Conservation (phyloP, 2,329 filamentous ascomycete species). For the Amylocarpus encephaloides region DNA sequence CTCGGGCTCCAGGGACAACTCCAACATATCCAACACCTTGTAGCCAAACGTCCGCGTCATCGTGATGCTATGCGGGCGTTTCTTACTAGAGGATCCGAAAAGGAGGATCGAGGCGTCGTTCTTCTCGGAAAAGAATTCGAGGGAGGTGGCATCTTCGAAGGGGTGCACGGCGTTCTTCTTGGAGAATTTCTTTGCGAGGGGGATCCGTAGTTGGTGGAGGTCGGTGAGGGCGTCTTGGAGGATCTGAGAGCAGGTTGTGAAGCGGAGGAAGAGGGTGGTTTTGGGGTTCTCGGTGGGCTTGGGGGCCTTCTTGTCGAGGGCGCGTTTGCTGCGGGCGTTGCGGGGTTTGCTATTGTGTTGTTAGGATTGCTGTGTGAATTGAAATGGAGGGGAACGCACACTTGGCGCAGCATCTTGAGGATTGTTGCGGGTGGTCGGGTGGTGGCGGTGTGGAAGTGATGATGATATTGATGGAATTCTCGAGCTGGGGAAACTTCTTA, state of each 20-base stretch:
- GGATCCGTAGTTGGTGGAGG: constrained; percentile 76
- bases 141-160: constrained; percentile 79
- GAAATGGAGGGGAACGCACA: constrained; percentile 19
- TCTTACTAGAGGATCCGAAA: constrained; percentile 84
- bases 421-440: constrained; percentile 1
- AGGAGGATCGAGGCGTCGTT: constrained; percentile 86
- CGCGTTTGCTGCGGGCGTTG: constrained; percentile 88
- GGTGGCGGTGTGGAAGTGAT: constrained; percentile 9
- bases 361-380: background rate
- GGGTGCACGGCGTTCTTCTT: constrained; percentile 97
- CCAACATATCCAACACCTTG: constrained; percentile 91
- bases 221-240: constrained; percentile 80
- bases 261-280: constrained; percentile 81
- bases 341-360: constrained; percentile 51
- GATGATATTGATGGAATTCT: constrained; percentile 2
- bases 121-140: constrained; percentile 95
- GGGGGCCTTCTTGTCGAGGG: constrained; percentile 86
- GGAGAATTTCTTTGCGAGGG: constrained; percentile 81
- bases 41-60: constrained; percentile 75
- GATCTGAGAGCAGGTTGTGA: constrained; percentile 76
- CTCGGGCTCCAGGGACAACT: constrained; percentile 74
- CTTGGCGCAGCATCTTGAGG: constrained; percentile 32
- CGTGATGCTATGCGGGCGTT: constrained; percentile 87
- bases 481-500: constrained; percentile 3
- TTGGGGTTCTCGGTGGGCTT: constrained; percentile 88